phyloP scores from a whole-genome alignment of 371 early-diverging fungal species.

The Capillidium heterosporum region DNA sequence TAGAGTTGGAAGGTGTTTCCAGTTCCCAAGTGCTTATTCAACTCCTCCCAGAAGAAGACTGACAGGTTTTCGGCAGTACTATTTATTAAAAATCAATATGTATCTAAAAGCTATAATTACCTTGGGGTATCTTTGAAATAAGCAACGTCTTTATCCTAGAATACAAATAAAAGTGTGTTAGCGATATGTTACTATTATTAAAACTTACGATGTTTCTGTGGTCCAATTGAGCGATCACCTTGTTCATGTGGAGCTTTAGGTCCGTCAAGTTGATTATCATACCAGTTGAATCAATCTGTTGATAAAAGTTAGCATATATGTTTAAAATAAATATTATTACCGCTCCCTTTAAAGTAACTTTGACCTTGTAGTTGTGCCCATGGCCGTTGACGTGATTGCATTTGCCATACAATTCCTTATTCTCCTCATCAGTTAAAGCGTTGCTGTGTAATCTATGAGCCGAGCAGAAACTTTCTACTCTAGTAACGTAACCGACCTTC shows the following conservation, averaged over 20 bases:
- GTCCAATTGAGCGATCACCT: conserved; percentile 56
- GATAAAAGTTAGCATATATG: background rate
- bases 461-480: conserved; percentile 61
- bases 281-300: conserved; percentile 47
- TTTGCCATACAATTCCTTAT: conserved; percentile 47
- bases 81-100: background rate
- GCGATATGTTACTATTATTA: background rate
- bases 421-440: conserved; percentile 37
- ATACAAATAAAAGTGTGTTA: background rate
- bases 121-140: conserved; percentile 43
- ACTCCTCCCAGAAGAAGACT: conserved; percentile 55
- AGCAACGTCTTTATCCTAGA: conserved; percentile 53
- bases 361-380: conserved; percentile 79
- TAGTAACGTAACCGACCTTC: conserved; percentile 34
- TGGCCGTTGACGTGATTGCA: conserved; percentile 70
- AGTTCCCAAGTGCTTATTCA: conserved; percentile 24
- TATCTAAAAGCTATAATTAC: conserved; percentile 12
- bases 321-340: too few relatives aligned
- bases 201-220: conserved; percentile 54
- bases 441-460: conserved; percentile 71
- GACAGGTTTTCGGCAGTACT: conserved; percentile 85
- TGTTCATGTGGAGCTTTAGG: conserved; percentile 52
- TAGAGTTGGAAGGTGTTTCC: conserved; percentile 19
- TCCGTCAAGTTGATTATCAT: conserved; percentile 75
- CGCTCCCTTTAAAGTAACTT: conserved; percentile 51